These are phyloP conservation scores for Wickerhamiella musiphila DNA, from an alignment of 805 yeast genomes.

Conservation along the genomic window DNA sequence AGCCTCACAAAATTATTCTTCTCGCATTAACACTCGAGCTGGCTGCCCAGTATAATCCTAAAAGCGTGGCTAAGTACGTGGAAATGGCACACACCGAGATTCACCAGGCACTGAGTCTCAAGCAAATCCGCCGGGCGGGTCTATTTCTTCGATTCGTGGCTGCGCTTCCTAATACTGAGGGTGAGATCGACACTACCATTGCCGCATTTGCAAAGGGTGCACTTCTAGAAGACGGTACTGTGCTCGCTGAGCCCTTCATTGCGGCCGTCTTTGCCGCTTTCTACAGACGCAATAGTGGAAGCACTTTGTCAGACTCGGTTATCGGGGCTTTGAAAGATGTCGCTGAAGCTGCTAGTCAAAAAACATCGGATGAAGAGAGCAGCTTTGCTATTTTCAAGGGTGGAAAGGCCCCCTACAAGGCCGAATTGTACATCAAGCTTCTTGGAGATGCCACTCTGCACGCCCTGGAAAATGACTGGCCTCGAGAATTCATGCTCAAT, in stretches of 20 bases:
- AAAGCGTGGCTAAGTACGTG: constrained; percentile 50
- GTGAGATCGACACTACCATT: no score
- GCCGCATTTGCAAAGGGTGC: neutral
- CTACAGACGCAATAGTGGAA: constrained; percentile 7
- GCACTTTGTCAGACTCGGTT: neutral
- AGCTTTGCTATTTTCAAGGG: constrained; percentile 9
- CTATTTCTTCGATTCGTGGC: constrained; percentile 54
- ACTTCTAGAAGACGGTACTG: constrained; percentile 27
- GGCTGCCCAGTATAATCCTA: constrained; percentile 43
- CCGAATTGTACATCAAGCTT: constrained; percentile 20
- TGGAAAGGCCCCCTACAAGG: constrained; percentile 15
- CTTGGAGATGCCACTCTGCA: constrained; percentile 11
- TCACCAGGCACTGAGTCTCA: constrained; percentile 34
- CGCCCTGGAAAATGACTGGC: constrained; percentile 14
- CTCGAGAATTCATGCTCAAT: constrained; percentile 11
- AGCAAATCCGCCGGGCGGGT: constrained; percentile 50
- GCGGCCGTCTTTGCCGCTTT: constrained; percentile 9
- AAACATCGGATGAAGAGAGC: neutral
- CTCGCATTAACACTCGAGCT: constrained; percentile 49
- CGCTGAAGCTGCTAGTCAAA: neutral
- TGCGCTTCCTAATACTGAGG: constrained; percentile 40
- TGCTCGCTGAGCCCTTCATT: constrained; percentile 6
- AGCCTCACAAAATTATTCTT: constrained; percentile 77
- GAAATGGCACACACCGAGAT: constrained; percentile 51
- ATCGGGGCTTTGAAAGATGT: neutral